Evolutionary conservation across 805 yeast species (phyloP).

Genomic region (Kregervanrija pseudodelftensis): DNA sequence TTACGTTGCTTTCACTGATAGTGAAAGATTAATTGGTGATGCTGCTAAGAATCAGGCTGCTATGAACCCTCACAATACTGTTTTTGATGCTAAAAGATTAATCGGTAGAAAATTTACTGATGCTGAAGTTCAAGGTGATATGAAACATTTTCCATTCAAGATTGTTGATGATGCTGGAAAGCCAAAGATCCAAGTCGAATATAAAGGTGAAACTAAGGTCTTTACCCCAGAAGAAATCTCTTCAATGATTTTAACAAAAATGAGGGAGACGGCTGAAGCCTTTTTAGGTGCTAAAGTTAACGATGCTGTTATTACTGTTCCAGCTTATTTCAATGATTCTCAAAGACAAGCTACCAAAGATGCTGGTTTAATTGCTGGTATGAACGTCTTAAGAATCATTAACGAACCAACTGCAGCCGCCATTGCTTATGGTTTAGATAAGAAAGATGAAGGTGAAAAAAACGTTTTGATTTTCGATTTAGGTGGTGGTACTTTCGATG

Average conservation of each 20-base stretch:
- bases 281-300: constrained; percentile 45
- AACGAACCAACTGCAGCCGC: constrained; percentile 89
- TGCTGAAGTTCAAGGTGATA: constrained; percentile 77
- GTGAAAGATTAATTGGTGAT: constrained; percentile 92
- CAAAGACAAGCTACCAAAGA: constrained; percentile 81
- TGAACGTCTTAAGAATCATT: constrained; percentile 66
- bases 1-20: constrained; percentile 88
- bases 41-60: constrained; percentile 98
- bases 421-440: constrained; percentile 69
- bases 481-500: constrained; percentile 85
- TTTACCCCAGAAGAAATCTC: constrained; percentile 95
- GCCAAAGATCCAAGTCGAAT: constrained; percentile 87
- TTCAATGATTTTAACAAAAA: constrained; percentile 70
- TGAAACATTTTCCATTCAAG: constrained; percentile 90
- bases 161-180: constrained; percentile 75
- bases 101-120: constrained; percentile 85
- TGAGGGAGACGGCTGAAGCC: constrained; percentile 59
- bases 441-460: constrained; percentile 40
- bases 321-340: constrained; percentile 77
- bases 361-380: constrained; percentile 70
- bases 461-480: constrained; percentile 60
- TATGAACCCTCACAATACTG: constrained; percentile 85
- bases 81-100: constrained; percentile 86
- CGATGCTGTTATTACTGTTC: constrained; percentile 79
- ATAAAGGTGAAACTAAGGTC: constrained; percentile 84